phyloP scores from a whole-genome alignment of 306 rosid species.

The Gastrolobium villosum region DNA sequence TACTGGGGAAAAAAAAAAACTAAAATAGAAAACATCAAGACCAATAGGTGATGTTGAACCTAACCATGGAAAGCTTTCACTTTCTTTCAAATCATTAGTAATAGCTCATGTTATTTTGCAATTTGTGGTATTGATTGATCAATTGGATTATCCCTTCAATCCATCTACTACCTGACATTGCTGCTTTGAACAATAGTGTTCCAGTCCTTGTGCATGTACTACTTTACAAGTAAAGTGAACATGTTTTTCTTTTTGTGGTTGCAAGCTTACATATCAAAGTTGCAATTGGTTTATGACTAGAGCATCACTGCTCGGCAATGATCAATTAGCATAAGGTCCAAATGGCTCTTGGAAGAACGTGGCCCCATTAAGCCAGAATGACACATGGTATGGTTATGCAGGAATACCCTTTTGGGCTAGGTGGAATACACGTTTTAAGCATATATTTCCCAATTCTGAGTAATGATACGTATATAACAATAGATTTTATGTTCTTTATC shows the following conservation, averaged over 20 bases:
- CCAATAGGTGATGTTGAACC: constrained; percentile 9
- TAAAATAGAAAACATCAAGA: background rate
- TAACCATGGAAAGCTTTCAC: constrained; percentile 3
- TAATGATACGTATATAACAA: constrained; percentile 9
- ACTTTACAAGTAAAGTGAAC: constrained; percentile 39
- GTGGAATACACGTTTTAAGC: constrained; percentile 24
- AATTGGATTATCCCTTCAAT: constrained; percentile 31
- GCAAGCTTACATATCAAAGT: constrained; percentile 43
- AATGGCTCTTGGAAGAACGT: constrained; percentile 47
- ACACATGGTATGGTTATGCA: constrained; percentile 44
- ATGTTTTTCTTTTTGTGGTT: constrained; percentile 40
- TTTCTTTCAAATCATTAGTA: constrained; percentile 27
- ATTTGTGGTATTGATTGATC: constrained; percentile 20
- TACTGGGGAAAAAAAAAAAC: background rate
- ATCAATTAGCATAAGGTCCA: constrained; percentile 47
- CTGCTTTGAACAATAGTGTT: constrained; percentile 42
- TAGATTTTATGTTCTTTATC: constrained; percentile 17
- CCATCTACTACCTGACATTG: constrained; percentile 38
- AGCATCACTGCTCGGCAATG: constrained; percentile 50
- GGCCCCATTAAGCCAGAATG: constrained; percentile 37
- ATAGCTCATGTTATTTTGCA: background rate
- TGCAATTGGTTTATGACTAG: constrained; percentile 41
- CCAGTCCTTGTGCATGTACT: constrained; percentile 29
- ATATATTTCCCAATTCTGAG: constrained; percentile 31
- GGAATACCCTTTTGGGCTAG: constrained; percentile 1